These are phyloP conservation scores for Yamadazyma membranifaciens DNA, from an alignment of 1,139 yeast genomes.

Conservation along the genomic window DNA sequence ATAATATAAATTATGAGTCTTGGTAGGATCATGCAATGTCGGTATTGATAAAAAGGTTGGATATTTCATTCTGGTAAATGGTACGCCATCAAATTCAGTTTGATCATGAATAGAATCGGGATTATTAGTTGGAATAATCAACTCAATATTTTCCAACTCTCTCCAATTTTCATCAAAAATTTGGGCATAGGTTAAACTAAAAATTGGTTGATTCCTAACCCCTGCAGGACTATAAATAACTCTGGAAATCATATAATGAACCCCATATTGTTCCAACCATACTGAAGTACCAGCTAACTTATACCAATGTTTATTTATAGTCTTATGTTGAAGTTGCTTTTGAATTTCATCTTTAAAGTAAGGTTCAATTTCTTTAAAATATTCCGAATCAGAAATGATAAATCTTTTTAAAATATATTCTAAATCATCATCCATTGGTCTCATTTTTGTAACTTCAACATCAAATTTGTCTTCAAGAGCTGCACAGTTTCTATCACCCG, in stretches of 20 bases:
- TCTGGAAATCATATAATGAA: slow-evolving; percentile 32
- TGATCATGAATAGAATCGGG: slow-evolving; percentile 16
- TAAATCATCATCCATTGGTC: slow-evolving; percentile 14
- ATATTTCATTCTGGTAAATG: slow-evolving; percentile 22
- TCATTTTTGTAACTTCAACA: slow-evolving; percentile 12
- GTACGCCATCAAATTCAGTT: slow-evolving; percentile 13
- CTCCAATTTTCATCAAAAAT: slow-evolving; percentile 28
- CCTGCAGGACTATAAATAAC: slow-evolving; percentile 24
- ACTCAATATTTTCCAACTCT: slow-evolving; percentile 21
- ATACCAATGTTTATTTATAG: slow-evolving; percentile 25
- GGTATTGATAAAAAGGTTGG: slow-evolving; percentile 36
- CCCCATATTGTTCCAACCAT: slow-evolving; percentile 32
- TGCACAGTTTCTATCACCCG: slow-evolving; percentile 10
- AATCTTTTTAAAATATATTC: slow-evolving; percentile 13
- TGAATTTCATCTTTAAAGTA: slow-evolving; percentile 20
- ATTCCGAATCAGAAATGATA: slow-evolving; percentile 6
- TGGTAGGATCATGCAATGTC: slow-evolving; percentile 26
- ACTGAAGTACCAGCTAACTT: slow-evolving; percentile 33
- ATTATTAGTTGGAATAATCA: slow-evolving; percentile 24
- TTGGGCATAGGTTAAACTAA: slow-evolving; percentile 28
- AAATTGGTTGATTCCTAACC: slow-evolving; percentile 20
- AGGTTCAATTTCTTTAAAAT: slow-evolving; percentile 18
- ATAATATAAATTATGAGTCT: slow-evolving; percentile 23
- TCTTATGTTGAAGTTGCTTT: slow-evolving; percentile 18
- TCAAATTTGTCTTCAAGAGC: slow-evolving; percentile 7